These are phyloP conservation scores for Blastobotrys indianensis DNA, from an alignment of 1,139 yeast species.

Conservation along the genomic window DNA sequence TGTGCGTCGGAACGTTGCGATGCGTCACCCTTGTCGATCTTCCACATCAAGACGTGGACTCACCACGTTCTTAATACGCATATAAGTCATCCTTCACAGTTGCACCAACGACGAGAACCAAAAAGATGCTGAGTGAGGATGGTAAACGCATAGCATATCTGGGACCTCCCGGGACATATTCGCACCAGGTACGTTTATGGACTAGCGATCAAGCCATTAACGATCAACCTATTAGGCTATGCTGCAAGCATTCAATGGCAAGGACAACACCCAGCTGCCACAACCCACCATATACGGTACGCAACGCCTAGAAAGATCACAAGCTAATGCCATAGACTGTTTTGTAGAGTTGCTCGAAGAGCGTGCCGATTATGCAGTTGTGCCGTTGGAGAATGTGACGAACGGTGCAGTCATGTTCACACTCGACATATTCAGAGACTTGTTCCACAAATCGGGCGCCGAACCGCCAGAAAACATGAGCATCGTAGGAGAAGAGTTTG, in stretches of 20 bases:
- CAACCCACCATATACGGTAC: slow-evolving; percentile 27
- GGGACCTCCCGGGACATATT: slow-evolving; percentile 89
- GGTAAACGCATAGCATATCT: slow-evolving; percentile 51
- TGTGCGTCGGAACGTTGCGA: not conserved
- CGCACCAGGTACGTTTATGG: slow-evolving; percentile 61
- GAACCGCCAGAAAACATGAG: slow-evolving; percentile 6
- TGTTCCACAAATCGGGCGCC: slow-evolving; percentile 36
- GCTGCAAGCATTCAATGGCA: slow-evolving; percentile 58
- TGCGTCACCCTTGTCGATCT: too few relatives aligned
- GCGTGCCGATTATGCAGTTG: slow-evolving; percentile 63
- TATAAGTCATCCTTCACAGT: not conserved
- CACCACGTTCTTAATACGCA: not conserved
- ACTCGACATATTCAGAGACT: slow-evolving; percentile 70
- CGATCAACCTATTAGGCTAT: slow-evolving; percentile 48
- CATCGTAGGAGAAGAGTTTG: slow-evolving; percentile 72
- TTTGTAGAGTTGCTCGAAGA: slow-evolving; percentile 46
- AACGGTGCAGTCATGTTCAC: slow-evolving; percentile 90
- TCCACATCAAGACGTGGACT: not conserved
- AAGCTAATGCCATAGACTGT: slow-evolving; percentile 41
- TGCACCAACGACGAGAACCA: not conserved
- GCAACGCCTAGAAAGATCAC: slow-evolving; percentile 1
- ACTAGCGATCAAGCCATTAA: slow-evolving; percentile 9
- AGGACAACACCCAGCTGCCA: slow-evolving; percentile 22
- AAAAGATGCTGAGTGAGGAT: slow-evolving; percentile 8
- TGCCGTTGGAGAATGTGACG: slow-evolving; percentile 91